These are phyloP conservation scores for Paecilomyces sp. DNA, from an alignment of 2,329 filamentous ascomycete genomes.

Conservation along the genomic window DNA sequence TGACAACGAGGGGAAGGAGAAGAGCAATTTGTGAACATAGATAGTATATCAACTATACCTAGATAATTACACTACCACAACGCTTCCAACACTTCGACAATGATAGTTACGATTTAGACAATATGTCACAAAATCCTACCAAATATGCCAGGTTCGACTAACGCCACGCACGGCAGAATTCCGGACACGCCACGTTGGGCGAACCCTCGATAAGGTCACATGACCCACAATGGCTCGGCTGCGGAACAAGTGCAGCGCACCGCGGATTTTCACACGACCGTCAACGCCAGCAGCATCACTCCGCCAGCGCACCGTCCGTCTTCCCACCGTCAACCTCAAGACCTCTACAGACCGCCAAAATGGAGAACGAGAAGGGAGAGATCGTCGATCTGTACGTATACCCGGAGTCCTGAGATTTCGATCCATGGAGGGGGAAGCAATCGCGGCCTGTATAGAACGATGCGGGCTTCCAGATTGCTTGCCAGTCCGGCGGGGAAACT, in stretches of 20 bases:
- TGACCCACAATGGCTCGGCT: constrained; percentile 31
- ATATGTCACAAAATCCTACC: no score
- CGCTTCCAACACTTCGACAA: no score
- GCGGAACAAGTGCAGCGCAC: constrained; percentile 12
- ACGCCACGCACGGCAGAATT: not conserved
- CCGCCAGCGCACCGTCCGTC: constrained; percentile 17
- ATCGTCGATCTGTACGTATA: constrained; percentile 91
- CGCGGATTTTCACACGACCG: constrained; percentile 21
- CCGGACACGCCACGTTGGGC: constrained; percentile 9
- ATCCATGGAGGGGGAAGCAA: not conserved
- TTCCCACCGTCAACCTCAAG: constrained; percentile 27
- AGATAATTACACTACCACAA: not conserved
- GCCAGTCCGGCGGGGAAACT: not conserved
- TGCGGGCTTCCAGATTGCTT: not conserved
- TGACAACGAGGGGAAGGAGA: constrained; percentile 21
- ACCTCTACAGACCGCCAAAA: constrained; percentile 50
- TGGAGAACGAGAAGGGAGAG: constrained; percentile 99
- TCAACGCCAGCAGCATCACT: constrained; percentile 6
- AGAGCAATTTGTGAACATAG: constrained; percentile 22
- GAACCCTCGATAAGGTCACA: constrained; percentile 35
- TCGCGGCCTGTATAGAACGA: not conserved
- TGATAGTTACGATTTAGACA: no score
- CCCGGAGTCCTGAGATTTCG: constrained; percentile 9
- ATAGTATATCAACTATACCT: not conserved
- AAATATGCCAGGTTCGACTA: not conserved